phyloP scores from a whole-genome alignment of 2,329 filamentous ascomycete genomes.

The Sporothrix globosa region DNA sequence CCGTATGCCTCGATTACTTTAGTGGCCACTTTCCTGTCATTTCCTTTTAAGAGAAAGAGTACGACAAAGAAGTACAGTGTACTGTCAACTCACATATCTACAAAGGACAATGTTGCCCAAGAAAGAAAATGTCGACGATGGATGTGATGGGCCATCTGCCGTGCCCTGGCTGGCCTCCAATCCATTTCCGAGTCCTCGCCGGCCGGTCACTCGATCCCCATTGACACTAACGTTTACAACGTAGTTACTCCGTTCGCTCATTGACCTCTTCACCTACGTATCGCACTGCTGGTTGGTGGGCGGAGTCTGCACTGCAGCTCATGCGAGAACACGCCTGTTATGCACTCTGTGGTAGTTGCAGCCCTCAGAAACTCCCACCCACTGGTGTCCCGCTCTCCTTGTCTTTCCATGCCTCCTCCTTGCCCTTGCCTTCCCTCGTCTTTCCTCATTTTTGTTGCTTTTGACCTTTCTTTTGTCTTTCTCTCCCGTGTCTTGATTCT shows the following conservation, averaged over 20 bases:
- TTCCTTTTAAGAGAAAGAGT: too few species aligned
- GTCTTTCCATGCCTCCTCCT: not conserved
- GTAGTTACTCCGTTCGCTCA: too few species aligned
- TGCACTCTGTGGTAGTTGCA: not conserved
- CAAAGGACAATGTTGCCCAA: not conserved
- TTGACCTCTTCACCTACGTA: not conserved
- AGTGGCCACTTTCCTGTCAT: too few species aligned
- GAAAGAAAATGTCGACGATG: not conserved
- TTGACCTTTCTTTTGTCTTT: not conserved
- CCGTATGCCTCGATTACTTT: too few species aligned
- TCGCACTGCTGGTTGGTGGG: not conserved
- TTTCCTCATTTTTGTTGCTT: not conserved
- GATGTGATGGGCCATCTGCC: slow-evolving; percentile 16
- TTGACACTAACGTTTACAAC: too few species aligned
- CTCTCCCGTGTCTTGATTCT: not conserved
- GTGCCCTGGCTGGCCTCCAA: not conserved
- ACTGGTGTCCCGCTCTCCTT: not conserved
- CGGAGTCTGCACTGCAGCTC: not conserved
- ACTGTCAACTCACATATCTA: too few species aligned
- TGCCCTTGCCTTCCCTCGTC: not conserved
- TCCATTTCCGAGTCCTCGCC: too few species aligned
- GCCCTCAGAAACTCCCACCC: not conserved
- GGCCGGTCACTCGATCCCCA: too few species aligned
- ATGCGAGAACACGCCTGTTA: not conserved
- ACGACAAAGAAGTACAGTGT: too few species aligned